These are phyloP conservation scores for Hanseniaspora uvarum DNA, from an alignment of 1,139 yeast species.

Conservation along the genomic window DNA sequence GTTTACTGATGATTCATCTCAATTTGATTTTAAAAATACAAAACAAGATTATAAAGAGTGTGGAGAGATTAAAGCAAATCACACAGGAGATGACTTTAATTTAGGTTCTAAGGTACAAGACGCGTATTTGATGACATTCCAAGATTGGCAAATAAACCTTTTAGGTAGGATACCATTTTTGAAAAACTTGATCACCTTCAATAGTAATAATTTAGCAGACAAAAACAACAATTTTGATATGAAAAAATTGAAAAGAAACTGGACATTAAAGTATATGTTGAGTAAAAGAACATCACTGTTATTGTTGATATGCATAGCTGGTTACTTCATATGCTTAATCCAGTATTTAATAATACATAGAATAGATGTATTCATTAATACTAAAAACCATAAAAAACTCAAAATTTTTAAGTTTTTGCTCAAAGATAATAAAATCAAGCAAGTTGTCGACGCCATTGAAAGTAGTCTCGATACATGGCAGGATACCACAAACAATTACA, in stretches of 20 bases:
- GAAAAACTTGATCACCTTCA: neutral
- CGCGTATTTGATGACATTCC: constrained; percentile 19
- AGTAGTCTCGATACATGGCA: constrained; percentile 38
- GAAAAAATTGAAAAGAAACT: constrained; percentile 26
- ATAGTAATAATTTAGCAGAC: neutral
- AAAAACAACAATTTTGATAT: neutral
- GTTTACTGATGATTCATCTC: neutral
- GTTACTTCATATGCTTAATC: constrained; percentile 39
- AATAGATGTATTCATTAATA: neutral
- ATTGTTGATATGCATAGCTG: constrained; percentile 41
- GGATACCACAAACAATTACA: constrained; percentile 40
- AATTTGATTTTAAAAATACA: neutral
- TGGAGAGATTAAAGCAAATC: neutral
- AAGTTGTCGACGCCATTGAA: constrained; percentile 16
- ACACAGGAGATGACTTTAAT: neutral
- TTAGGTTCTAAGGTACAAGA: constrained; percentile 26
- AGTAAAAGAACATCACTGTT: constrained; percentile 40
- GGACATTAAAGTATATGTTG: constrained; percentile 45
- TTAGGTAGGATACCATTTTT: neutral
- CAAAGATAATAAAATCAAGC: neutral
- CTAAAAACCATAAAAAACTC: neutral
- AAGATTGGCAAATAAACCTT: constrained; percentile 2
- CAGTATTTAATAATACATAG: constrained; percentile 37
- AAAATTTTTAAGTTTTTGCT: neutral
- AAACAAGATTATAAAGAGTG: neutral